These are phyloP conservation scores for Neoboletus subvelutipes DNA, from an alignment of 768 basidiomycete genomes.

Conservation along the genomic window DNA sequence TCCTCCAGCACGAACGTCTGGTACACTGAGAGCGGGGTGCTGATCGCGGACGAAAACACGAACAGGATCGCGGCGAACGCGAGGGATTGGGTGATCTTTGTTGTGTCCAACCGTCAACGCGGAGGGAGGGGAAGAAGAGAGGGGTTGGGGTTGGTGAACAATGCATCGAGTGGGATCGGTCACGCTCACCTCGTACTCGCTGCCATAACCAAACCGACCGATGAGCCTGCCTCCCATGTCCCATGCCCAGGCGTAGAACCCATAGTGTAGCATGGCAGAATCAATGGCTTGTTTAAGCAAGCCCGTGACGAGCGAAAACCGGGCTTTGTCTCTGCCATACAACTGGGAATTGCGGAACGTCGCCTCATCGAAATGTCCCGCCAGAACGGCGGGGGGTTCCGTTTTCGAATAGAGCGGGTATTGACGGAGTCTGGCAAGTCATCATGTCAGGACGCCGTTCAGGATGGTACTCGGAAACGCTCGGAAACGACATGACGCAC, in stretches of 20 bases:
- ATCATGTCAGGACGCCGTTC: not conserved
- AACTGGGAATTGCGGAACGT: constrained; percentile 87
- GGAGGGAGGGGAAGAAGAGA: too few relatives aligned
- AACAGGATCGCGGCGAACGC: constrained; percentile 70
- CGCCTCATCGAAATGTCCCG: constrained; percentile 61
- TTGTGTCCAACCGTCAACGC: not conserved
- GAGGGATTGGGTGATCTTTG: constrained; percentile 77
- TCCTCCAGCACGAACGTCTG: constrained; percentile 93
- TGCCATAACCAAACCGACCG: constrained; percentile 56
- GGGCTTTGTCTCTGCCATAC: constrained; percentile 90
- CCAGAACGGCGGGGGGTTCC: constrained; percentile 68
- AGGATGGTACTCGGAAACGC: not conserved
- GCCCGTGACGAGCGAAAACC: constrained; percentile 72
- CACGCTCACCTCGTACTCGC: constrained; percentile 64
- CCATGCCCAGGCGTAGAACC: constrained; percentile 87
- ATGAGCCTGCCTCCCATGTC: constrained; percentile 51
- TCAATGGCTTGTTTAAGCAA: constrained; percentile 73
- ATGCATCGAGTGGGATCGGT: not conserved
- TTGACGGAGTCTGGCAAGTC: constrained; percentile 61
- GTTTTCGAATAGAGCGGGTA: constrained; percentile 80
- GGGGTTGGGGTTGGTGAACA: not conserved
- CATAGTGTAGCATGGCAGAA: constrained; percentile 67
- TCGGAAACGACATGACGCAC: constrained; percentile 45
- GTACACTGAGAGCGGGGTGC: constrained; percentile 77
- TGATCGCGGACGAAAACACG: constrained; percentile 62